phyloP scores from a whole-genome alignment of 1,139 yeast genomes.

The Hansenula anomala region DNA sequence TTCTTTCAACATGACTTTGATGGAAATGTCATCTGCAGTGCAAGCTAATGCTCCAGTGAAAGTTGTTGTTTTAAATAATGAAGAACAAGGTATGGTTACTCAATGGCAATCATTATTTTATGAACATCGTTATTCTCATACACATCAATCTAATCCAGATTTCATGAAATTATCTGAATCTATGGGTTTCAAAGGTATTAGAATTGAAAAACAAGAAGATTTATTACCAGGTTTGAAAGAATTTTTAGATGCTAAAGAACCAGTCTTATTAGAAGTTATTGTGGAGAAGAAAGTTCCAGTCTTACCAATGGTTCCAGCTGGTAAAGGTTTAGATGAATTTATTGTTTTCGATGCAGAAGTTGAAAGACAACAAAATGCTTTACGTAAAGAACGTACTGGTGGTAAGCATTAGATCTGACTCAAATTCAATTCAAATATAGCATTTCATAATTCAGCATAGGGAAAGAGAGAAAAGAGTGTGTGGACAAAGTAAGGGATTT shows the following conservation, averaged over 20 bases:
- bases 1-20: slow-evolving; percentile 93
- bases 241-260: slow-evolving; percentile 67
- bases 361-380: slow-evolving; percentile 65
- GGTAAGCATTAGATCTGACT: slow-evolving; percentile 31
- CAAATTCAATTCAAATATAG: too few relatives aligned
- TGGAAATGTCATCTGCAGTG: slow-evolving; percentile 89
- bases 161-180: slow-evolving; percentile 91
- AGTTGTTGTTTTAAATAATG: slow-evolving; percentile 85
- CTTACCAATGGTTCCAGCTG: slow-evolving; percentile 97
- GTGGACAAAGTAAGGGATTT: too few relatives aligned
- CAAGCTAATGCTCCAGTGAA: slow-evolving; percentile 92
- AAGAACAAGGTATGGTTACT: slow-evolving; percentile 99
- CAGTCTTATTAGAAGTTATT: slow-evolving; percentile 83
- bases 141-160: slow-evolving; percentile 93
- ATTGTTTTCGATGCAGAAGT: slow-evolving; percentile 78
- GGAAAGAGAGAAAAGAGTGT: slow-evolving; percentile 2
- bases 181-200: slow-evolving; percentile 85
- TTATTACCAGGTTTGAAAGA: slow-evolving; percentile 57
- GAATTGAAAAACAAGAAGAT: slow-evolving; percentile 65
- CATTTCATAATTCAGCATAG: not conserved
- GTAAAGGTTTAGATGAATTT: slow-evolving; percentile 91
- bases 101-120: slow-evolving; percentile 98
- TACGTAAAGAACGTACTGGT: slow-evolving; percentile 33
- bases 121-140: slow-evolving; percentile 94
- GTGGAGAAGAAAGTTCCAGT: slow-evolving; percentile 97